phyloP scores from a whole-genome alignment of 2,329 filamentous ascomycete genomes.

The Trichoderma koningii region DNA sequence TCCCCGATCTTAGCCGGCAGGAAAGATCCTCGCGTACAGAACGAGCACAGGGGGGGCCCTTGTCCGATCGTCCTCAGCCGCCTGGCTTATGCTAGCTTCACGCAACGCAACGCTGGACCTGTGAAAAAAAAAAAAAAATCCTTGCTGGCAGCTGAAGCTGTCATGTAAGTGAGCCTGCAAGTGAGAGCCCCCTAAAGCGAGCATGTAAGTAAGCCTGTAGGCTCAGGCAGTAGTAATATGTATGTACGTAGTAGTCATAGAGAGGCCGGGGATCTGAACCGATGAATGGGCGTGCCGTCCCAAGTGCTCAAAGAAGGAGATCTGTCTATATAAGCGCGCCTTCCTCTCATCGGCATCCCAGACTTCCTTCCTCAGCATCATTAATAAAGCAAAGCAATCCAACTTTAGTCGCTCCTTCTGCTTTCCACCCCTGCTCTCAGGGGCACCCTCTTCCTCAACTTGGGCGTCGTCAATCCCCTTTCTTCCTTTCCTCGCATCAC shows the following conservation, averaged over 20 bases:
- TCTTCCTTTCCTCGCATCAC: not conserved
- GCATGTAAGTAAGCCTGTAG: not conserved
- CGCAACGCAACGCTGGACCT: not conserved
- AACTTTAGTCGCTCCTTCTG: not conserved
- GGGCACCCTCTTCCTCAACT: not conserved
- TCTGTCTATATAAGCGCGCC: not conserved
- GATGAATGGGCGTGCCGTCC: not conserved
- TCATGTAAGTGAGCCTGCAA: slow-evolving; percentile 3
- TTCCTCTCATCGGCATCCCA: too few species aligned
- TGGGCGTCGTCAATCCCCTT: not conserved
- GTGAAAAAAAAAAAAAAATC: too few species aligned
- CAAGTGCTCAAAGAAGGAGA: not conserved
- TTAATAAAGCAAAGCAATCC: not conserved
- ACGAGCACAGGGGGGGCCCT: not conserved
- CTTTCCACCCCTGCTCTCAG: not conserved
- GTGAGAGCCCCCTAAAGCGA: not conserved
- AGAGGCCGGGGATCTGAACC: not conserved
- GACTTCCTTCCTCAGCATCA: not conserved
- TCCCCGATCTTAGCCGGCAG: not conserved
- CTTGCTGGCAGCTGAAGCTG: not conserved
- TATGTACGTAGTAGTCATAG: not conserved
- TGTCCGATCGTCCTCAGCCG: not conserved
- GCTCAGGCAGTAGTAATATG: too few species aligned
- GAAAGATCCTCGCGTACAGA: not conserved
- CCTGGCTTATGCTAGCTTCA: not conserved